Conservation (phyloP, 2,329 filamentous ascomycete species). For the Aspergillus intermedius region DNA sequence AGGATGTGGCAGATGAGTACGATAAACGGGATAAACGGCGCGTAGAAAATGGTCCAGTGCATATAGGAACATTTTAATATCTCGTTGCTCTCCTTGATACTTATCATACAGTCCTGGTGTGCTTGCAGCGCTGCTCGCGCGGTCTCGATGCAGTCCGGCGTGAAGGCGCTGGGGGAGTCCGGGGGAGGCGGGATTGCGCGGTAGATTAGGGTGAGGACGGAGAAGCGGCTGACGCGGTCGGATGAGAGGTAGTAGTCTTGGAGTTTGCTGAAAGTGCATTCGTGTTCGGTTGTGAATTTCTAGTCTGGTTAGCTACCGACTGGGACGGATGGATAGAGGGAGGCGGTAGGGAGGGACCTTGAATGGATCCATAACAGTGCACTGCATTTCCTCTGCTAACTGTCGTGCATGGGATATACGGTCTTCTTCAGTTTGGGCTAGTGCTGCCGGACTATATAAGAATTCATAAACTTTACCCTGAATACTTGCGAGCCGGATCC, state of each 20-base stretch:
- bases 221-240: constrained; percentile 30
- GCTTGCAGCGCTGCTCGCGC: constrained; percentile 29
- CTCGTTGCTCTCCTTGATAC: constrained; percentile 21
- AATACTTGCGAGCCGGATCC: constrained; percentile 52
- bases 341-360: constrained; percentile 12
- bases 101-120: constrained; percentile 25
- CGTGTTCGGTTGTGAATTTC: constrained; percentile 9
- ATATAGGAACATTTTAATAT: constrained; percentile 28
- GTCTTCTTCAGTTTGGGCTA: constrained; percentile 20
- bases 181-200: constrained; percentile 30
- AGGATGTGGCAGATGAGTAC: constrained; percentile 38
- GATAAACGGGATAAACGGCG: constrained; percentile 40
- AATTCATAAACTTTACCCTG: constrained; percentile 56
- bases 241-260: constrained; percentile 25
- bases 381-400: constrained; percentile 24
- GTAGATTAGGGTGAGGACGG: constrained; percentile 35
- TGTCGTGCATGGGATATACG: constrained; percentile 22
- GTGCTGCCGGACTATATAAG: constrained; percentile 41
- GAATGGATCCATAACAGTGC: constrained; percentile 23
- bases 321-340: no score
- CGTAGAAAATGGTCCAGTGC: constrained; percentile 35
- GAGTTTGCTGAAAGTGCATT: constrained; percentile 15
- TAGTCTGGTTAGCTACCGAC: neutral
- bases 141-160: constrained; percentile 31
- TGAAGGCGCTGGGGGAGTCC: constrained; percentile 25